Evolutionary conservation across 768 basidiomycete genomes (phyloP).

Genomic region (Tylopilus sp.): DNA sequence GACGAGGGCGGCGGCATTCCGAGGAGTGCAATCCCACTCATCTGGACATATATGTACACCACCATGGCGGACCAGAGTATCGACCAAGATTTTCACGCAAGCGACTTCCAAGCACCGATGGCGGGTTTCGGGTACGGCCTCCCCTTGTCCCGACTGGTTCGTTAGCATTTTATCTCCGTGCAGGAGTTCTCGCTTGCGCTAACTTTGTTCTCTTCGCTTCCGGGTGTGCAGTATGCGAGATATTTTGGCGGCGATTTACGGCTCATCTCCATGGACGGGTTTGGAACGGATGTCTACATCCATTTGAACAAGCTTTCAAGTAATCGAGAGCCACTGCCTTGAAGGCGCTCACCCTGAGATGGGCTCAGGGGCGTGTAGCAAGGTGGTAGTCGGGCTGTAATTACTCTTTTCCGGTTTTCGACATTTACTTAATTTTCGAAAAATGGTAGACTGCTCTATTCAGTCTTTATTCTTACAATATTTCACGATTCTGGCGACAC

Average conservation of each 20-base stretch:
- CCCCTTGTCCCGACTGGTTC: constrained; percentile 84
- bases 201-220: not conserved
- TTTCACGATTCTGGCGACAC: not conserved
- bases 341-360: not conserved
- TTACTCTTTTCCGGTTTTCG: not conserved
- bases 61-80: constrained; percentile 74
- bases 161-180: constrained; percentile 49
- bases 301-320: constrained; percentile 82
- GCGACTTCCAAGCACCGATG: constrained; percentile 98
- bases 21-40: constrained; percentile 79
- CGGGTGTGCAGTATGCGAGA: constrained; percentile 66
- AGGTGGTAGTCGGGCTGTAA: not conserved
- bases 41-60: constrained; percentile 99
- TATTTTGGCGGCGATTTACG: constrained; percentile 94
- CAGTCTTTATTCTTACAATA: not conserved
- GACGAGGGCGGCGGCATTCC: constrained; percentile 96
- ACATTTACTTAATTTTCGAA: not conserved
- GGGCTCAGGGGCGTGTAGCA: not conserved
- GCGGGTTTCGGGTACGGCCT: constrained; percentile 96
- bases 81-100: constrained; percentile 69
- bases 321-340: constrained; percentile 26
- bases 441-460: constrained; percentile 5
- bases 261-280: constrained; percentile 98
- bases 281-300: constrained; percentile 91
- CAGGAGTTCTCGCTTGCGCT: constrained; percentile 48